Base-by-base conservation (phyloP, 495 filamentous ascomycete species). In the Aspergillus biplanus region DNA sequence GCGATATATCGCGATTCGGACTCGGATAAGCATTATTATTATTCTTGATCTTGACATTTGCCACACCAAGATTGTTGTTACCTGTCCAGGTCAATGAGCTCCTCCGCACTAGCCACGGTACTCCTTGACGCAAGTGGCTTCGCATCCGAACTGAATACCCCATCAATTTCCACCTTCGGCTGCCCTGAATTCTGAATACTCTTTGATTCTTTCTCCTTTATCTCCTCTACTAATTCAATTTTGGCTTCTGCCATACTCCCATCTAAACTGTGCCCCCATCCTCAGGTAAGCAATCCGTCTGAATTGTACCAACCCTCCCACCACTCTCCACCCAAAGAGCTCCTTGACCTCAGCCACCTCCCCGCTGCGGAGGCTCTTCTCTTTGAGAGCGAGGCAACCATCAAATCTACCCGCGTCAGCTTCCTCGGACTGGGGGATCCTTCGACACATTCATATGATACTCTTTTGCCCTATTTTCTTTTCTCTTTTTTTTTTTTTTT, bases 51-150 rank as follows among this genome's bases (percentile, higher is more conserved):
- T 50, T 50, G 50, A 34, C 12, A 54, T 54, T 54, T 16, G 52
- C 33, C 52, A 54, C 52, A n/a, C 52, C 21, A 34, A 34, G 52
- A 34, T 33, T 34, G 52, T 13, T 54, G 34, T 34, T 50, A 3
- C 48, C 39, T 44, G 8, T 12, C 13, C 18, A 27, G 18, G 9
- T 21, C 15, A 50, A 50, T 50, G 47, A 54, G 52, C 31, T 54
- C 9, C 42, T 62, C 44, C 31, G 56, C 53, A 61, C 71, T 64
- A 71, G 66, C 69, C 68, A 69, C 70, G 53, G 47, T 58, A 59
- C 57, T 56, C 58, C 64, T 73, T 73, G 70, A 73, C 70, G 70
- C 70, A 73, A 69, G 68, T 69, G 70, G 68, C 70, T 67, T 65
- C 66, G 65, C 52, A 34, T 34, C 47, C 39, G 53, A 50, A 63